Percentiles rank a stretch among this genome's conserved stretches.
These are phyloP conservation scores for Termitomyces sp. DNA, from an alignment of 768 basidiomycete genomes.

Conservation along the genomic window DNA sequence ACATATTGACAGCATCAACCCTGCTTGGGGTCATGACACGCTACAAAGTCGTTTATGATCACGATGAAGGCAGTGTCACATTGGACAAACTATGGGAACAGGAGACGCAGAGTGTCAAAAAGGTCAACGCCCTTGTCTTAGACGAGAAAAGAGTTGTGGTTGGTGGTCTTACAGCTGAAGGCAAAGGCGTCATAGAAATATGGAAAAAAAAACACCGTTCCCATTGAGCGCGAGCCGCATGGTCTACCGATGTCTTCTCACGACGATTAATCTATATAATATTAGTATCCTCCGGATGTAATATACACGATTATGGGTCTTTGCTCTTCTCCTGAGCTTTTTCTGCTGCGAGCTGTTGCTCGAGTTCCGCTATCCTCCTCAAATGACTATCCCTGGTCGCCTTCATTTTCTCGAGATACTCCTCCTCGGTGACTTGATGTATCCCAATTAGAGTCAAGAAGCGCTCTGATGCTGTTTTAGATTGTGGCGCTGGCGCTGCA, in stretches of 20 bases:
- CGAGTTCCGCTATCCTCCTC: slow-evolving; percentile 58
- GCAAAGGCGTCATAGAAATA: slow-evolving; percentile 63
- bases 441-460: slow-evolving; percentile 50
- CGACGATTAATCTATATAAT: background rate
- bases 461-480: slow-evolving; percentile 33
- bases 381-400: slow-evolving; percentile 53
- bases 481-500: background rate
- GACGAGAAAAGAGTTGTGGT: slow-evolving; percentile 50
- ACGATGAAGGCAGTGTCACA: slow-evolving; percentile 34
- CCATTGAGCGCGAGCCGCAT: background rate
- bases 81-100: slow-evolving; percentile 47
- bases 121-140: slow-evolving; percentile 63
- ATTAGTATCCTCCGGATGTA: background rate
- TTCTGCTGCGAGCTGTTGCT: slow-evolving; percentile 39
- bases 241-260: background rate
- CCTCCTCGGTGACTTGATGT: slow-evolving; percentile 64
- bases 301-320: slow-evolving; percentile 6
- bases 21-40: slow-evolving; percentile 57
- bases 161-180: slow-evolving; percentile 59
- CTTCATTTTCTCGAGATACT: slow-evolving; percentile 62
- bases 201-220: slow-evolving; percentile 40
- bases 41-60: slow-evolving; percentile 43
- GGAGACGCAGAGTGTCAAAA: slow-evolving; percentile 43
- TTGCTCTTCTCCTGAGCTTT: slow-evolving; percentile 24
- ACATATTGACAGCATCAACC: slow-evolving; percentile 53